A percentile compares a stretch with the other conserved stretches of the same genome.
phyloP scores from a whole-genome alignment of 2,329 filamentous ascomycete species.

The Dactylonectria macrodidyma region DNA sequence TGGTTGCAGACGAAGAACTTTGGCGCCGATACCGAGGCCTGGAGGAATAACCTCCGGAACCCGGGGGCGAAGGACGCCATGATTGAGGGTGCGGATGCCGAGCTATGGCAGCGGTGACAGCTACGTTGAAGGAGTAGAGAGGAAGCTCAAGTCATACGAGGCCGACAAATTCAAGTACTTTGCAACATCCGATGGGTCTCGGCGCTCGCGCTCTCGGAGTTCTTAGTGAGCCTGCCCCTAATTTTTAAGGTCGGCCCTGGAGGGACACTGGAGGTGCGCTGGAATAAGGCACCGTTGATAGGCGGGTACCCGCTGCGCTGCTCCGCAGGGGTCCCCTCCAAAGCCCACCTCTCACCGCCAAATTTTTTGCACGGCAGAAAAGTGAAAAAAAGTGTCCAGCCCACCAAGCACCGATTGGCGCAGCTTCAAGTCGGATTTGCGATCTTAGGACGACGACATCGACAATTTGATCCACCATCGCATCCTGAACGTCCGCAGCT shows the following conservation, averaged over 20 bases:
- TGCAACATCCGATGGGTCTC: conserved; percentile 28
- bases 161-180: conserved; percentile 23
- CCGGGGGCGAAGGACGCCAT: conserved; percentile 61
- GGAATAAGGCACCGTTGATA: conserved; percentile 50
- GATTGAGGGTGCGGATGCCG: conserved; percentile 15
- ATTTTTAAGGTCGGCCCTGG: conserved; percentile 8
- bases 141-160: conserved; percentile 29
- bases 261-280: conserved; percentile 19
- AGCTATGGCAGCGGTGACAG: conserved; percentile 31
- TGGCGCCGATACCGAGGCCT: conserved; percentile 50
- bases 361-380: conserved; percentile 49
- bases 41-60: conserved; percentile 58
- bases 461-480: conserved; percentile 11
- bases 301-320: conserved; percentile 39
- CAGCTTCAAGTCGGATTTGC: conserved; percentile 36
- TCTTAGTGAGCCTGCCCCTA: conserved; percentile 8
- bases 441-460: conserved; percentile 12
- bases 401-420: conserved; percentile 25
- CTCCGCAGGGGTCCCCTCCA: conserved; percentile 46
- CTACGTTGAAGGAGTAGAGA: conserved; percentile 15
- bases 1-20: conserved; percentile 64
- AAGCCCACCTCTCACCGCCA: conserved; percentile 43
- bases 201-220: conserved; percentile 31
- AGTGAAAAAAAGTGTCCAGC: conserved; percentile 43
- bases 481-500: conserved; percentile 23